Conservation (phyloP, 768 basidiomycete species). For the Gloeostereum incarnatum region DNA sequence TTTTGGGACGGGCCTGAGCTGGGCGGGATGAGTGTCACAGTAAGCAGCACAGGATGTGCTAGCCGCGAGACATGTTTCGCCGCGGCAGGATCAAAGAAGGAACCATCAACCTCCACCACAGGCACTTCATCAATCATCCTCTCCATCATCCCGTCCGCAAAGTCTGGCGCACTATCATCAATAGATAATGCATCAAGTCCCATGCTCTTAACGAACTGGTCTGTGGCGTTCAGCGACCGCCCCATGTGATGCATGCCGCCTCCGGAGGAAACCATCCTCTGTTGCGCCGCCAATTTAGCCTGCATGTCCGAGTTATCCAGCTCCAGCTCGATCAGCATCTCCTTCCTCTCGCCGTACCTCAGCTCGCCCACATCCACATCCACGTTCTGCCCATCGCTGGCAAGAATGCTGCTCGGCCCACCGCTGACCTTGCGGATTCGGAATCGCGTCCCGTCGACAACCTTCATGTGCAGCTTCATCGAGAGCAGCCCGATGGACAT, state of each 20-base stretch:
- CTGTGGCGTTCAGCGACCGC: slow-evolving; percentile 67
- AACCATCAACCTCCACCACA: slow-evolving; percentile 91
- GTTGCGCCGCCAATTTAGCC: slow-evolving; percentile 18
- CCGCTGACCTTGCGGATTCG: slow-evolving; percentile 92
- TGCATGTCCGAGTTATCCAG: slow-evolving; percentile 69
- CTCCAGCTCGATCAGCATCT: slow-evolving; percentile 96
- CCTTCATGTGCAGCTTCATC: slow-evolving; percentile 93
- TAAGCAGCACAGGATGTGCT: slow-evolving; percentile 89
- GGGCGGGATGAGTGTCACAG: slow-evolving; percentile 78
- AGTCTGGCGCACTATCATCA: slow-evolving; percentile 63
- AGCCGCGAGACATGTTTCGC: slow-evolving; percentile 80
- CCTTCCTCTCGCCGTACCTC: slow-evolving; percentile 92
- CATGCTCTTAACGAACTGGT: slow-evolving; percentile 82
- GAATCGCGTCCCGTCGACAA: slow-evolving; percentile 86
- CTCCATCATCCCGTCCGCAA: slow-evolving; percentile 90
- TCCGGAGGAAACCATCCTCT: slow-evolving; percentile 11
- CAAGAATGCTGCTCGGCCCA: slow-evolving; percentile 76
- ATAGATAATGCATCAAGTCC: slow-evolving; percentile 69
- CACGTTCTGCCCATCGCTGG: slow-evolving; percentile 88
- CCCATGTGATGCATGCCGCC: slow-evolving; percentile 11
- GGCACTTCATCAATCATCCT: slow-evolving; percentile 97
- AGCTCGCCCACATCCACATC: slow-evolving; percentile 94
- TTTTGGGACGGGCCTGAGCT: slow-evolving; percentile 22
- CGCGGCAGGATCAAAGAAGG: slow-evolving; percentile 88
- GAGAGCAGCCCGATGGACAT: slow-evolving; percentile 89